phyloP scores from a whole-genome alignment of 2,329 filamentous ascomycete species.

The Didymosphaeria variabile region DNA sequence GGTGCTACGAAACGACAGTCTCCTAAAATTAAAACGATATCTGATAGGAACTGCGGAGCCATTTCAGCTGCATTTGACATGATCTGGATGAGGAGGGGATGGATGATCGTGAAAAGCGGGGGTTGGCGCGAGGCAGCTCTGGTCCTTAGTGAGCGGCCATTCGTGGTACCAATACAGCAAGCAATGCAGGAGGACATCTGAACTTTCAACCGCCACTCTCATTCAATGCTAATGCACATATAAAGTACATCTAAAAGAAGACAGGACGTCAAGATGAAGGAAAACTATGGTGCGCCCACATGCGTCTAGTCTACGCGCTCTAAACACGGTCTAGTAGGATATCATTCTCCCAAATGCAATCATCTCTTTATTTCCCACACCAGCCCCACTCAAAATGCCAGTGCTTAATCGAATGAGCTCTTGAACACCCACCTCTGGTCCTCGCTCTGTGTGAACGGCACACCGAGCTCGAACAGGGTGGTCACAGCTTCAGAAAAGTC shows the following conservation, averaged over 20 bases:
- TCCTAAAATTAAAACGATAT: too few species aligned
- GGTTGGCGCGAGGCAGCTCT: too few species aligned
- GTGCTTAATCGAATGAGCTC: slow-evolving; percentile 51
- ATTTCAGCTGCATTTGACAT: too few species aligned
- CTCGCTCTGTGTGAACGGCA: slow-evolving; percentile 74
- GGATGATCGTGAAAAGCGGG: too few species aligned
- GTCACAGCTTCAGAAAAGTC: slow-evolving; percentile 83
- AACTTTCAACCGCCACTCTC: not conserved
- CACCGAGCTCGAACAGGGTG: slow-evolving; percentile 92
- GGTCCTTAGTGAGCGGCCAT: too few species aligned
- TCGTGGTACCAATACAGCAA: too few species aligned
- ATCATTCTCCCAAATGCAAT: slow-evolving; percentile 32
- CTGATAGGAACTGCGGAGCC: too few species aligned
- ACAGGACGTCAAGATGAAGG: not conserved
- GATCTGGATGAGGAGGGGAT: too few species aligned
- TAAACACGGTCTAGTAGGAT: slow-evolving; percentile 40
- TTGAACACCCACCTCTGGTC: slow-evolving; percentile 57
- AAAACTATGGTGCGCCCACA: slow-evolving; percentile 24
- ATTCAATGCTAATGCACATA: not conserved
- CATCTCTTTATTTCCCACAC: not conserved
- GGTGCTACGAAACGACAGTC: too few species aligned
- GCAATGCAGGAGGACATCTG: too few species aligned
- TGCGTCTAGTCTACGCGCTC: slow-evolving; percentile 3
- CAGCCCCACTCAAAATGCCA: slow-evolving; percentile 5
- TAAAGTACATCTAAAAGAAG: not conserved